Evolutionary conservation across 2,329 filamentous ascomycete genomes (phyloP), one percentile per base, ranked within the genome.

Genomic region (Meredithiella fracta): DNA sequence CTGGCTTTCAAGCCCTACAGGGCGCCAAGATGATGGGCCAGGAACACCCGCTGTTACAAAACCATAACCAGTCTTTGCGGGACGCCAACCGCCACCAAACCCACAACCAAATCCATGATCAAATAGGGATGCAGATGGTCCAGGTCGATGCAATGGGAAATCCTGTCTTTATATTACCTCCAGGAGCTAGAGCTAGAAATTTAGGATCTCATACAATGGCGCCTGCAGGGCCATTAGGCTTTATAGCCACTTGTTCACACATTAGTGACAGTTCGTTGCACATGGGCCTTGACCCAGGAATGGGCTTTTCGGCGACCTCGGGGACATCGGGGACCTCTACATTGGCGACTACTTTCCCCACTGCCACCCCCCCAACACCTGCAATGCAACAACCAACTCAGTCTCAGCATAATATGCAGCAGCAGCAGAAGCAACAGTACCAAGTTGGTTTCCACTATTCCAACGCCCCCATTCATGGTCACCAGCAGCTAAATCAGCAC

Each of bases 121-220:
- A 54, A 23, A 58, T 58, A 29, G 38, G 26, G 3, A 52, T 51
- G 37, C 56, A 53, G 31, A 52, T 52, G 50, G 25, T 55, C n/a
- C 52, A 58, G 42, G 38, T 47, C 26, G 52, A 58, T 47, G 25
- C 49, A n/a, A 51, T 53, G 40, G 56, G 53, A 9, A 58, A 55
- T 37, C 25, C 56, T 23, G 31, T 55, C 20, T 40, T 55, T 53
- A 42, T 58, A 44, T 49, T 53, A 9, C n/a, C 47, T 15, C 9
- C 38, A 20, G 2, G 17, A 20, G 14, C 11, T 34, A 34, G 29
- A 34, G 29, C 29, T 5, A 11, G 29, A 34, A 11, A 34, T 34
- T 34, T 29, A 34, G 29, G 37, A 53, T 47, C 54, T 17, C 51
- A 54, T 23, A 22, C 52, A 50, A 51, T 47, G 23, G 17, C 38